Percentiles rank a stretch among this genome's conserved stretches.
These are phyloP conservation scores for Inga leiocalycina DNA, from an alignment of 306 rosid genomes.

Conservation along the genomic window DNA sequence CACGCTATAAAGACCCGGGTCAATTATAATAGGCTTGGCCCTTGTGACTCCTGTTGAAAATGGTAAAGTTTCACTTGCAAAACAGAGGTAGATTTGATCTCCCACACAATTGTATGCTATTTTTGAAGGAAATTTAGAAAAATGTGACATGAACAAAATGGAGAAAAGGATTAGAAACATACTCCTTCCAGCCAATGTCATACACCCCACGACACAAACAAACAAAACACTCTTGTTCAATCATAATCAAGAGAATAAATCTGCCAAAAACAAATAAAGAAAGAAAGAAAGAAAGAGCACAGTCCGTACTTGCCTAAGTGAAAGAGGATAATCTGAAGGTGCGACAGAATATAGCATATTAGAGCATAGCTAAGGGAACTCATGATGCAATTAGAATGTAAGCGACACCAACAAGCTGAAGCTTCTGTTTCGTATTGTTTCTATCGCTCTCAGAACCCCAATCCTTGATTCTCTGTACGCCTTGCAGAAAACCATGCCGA, in stretches of 20 bases:
- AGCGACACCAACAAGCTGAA: too few species aligned
- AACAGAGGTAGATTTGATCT: slow-evolving; percentile 2
- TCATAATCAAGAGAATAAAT: background rate
- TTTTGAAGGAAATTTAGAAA: slow-evolving; percentile 1
- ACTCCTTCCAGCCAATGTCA: slow-evolving; percentile 92
- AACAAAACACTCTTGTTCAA: background rate
- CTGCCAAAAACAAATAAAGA: background rate
- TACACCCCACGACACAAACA: background rate
- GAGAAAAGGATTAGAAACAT: slow-evolving; percentile 35
- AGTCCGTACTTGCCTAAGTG: slow-evolving; percentile 66
- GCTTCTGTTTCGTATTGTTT: too few species aligned
- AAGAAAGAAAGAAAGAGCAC: background rate
- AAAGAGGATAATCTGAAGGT: slow-evolving; percentile 75
- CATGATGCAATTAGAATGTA: too few species aligned
- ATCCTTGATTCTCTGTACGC: too few species aligned
- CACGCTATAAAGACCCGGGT: slow-evolving; percentile 73
- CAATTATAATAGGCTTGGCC: slow-evolving; percentile 78
- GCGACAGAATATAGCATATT: too few species aligned
- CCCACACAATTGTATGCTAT: slow-evolving; percentile 11
- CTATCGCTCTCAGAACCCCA: too few species aligned
- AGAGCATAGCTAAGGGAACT: too few species aligned
- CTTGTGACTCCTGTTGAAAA: slow-evolving; percentile 59
- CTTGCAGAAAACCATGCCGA: too few species aligned
- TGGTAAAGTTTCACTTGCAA: slow-evolving; percentile 17
- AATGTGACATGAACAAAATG: slow-evolving; percentile 22